Conservation (phyloP, 805 yeast species). For the Wickerhamiella alocasiicola region DNA sequence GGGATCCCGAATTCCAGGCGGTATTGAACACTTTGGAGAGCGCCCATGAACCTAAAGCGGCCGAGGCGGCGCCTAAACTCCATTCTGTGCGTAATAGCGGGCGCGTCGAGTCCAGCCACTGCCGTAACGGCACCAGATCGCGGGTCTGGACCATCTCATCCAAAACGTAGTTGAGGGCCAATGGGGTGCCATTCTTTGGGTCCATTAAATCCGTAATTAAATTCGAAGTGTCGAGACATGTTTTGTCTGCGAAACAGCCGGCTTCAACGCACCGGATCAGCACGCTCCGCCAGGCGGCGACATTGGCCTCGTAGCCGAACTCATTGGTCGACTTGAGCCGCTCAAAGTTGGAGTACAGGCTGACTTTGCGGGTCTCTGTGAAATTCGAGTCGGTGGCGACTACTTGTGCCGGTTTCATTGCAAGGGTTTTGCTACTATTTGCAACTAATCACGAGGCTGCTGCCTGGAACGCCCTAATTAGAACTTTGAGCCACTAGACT, state of each 20-base stretch:
- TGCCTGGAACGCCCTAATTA: too few species aligned
- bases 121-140: conserved; percentile 19
- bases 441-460: too few species aligned
- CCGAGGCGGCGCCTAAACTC: background rate
- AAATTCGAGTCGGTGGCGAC: conserved; percentile 26
- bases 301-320: conserved; percentile 40
- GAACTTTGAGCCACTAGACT: too few species aligned
- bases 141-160: conserved; percentile 23
- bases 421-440: too few species aligned
- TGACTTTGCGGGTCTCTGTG: conserved; percentile 31
- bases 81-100: conserved; percentile 12
- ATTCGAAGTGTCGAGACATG: conserved; percentile 21
- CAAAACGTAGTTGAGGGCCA: conserved; percentile 24
- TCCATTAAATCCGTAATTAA: conserved; percentile 20
- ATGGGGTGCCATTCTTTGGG: conserved; percentile 24
- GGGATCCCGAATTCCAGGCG: conserved; percentile 19
- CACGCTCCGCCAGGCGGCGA: conserved; percentile 35
- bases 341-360: conserved; percentile 39
- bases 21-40: conserved; percentile 14
- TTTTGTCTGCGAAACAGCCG: conserved; percentile 23
- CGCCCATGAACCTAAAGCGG: conserved; percentile 10
- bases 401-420: conserved; percentile 10
- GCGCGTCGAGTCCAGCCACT: conserved; percentile 1
- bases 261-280: conserved; percentile 23
- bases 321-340: conserved; percentile 33